These are phyloP conservation scores for Phtheirospermum japonicum DNA, from an alignment of 257 asterid species.

Conservation along the genomic window DNA sequence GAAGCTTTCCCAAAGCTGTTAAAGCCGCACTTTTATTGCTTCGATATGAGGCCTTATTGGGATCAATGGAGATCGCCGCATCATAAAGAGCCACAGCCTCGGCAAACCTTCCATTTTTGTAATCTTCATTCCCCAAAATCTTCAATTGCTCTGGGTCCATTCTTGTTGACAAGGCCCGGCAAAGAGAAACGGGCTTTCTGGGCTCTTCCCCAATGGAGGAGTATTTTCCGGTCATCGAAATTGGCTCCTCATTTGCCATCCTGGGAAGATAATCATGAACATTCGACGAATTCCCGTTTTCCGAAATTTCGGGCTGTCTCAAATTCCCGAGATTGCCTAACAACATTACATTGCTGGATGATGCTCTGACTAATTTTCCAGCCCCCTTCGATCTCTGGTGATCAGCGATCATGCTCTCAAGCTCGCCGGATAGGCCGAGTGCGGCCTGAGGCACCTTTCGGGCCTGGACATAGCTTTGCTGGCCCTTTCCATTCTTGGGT, in stretches of 20 bases:
- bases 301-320: constrained; percentile 44
- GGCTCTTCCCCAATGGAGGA: constrained; percentile 30
- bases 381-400: constrained; percentile 58
- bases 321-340: constrained; percentile 59
- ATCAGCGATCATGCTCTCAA: constrained; percentile 68
- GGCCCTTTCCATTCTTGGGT: constrained; percentile 19
- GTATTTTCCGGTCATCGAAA: constrained; percentile 29
- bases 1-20: constrained; percentile 83
- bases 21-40: constrained; percentile 97
- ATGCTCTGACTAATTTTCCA: constrained; percentile 56
- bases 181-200: constrained; percentile 50
- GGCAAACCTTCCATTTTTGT: constrained; percentile 86
- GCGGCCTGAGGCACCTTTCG: constrained; percentile 42
- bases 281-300: constrained; percentile 19
- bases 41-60: constrained; percentile 84
- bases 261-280: no score
- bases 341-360: constrained; percentile 73
- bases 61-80: constrained; percentile 90
- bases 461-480: constrained; percentile 35
- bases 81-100: constrained; percentile 88
- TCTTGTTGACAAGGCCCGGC: constrained; percentile 79
- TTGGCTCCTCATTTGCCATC: constrained; percentile 37
- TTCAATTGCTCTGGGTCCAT: constrained; percentile 94
- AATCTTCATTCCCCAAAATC: constrained; percentile 93
- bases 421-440: constrained; percentile 63